Percentiles rank a stretch among this genome's conserved stretches.
Conservation (phyloP, 2,329 filamentous ascomycete genomes). For the Salinomyces thailandicus region DNA sequence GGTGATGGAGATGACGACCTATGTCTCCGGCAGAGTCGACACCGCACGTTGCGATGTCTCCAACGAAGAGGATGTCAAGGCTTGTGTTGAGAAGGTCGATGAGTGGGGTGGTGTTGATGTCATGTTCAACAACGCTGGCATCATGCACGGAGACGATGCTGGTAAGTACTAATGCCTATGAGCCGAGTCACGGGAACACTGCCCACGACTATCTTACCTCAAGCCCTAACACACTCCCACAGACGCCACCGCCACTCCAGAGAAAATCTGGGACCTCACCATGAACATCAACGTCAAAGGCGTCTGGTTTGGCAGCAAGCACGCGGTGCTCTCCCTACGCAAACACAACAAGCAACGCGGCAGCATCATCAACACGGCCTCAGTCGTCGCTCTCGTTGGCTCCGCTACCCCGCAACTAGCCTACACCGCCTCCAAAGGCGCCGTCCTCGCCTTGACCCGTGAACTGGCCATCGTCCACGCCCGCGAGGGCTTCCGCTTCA, state of each 20-base stretch:
- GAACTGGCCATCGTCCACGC: constrained; percentile 90
- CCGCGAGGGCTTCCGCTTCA: constrained; percentile 81
- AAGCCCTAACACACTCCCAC: not conserved
- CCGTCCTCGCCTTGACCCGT: constrained; percentile 78
- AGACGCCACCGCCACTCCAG: constrained; percentile 66
- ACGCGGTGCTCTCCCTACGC: constrained; percentile 72
- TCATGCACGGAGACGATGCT: constrained; percentile 70
- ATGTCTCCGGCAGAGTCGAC: constrained; percentile 50
- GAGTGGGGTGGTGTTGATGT: constrained; percentile 79
- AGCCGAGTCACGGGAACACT: not conserved
- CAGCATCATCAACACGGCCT: constrained; percentile 87
- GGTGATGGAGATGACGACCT: constrained; percentile 55
- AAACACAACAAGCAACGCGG: constrained; percentile 67
- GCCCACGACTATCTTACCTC: constrained; percentile 1
- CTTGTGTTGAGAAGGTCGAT: constrained; percentile 64
- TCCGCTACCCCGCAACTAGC: constrained; percentile 81
- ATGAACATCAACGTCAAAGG: constrained; percentile 95
- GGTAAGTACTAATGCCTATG: constrained; percentile 18
- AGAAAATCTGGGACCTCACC: constrained; percentile 88
- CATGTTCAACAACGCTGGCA: constrained; percentile 96
- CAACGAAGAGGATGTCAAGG: constrained; percentile 68
- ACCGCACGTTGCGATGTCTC: constrained; percentile 66
- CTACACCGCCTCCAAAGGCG: constrained; percentile 90
- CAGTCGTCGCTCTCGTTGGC: constrained; percentile 76
- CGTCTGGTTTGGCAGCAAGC: constrained; percentile 94